Evolutionary conservation across 2,329 filamentous ascomycete genomes (phyloP), one percentile per base, ranked within the genome.

Genomic region (Aphanocladium album): DNA sequence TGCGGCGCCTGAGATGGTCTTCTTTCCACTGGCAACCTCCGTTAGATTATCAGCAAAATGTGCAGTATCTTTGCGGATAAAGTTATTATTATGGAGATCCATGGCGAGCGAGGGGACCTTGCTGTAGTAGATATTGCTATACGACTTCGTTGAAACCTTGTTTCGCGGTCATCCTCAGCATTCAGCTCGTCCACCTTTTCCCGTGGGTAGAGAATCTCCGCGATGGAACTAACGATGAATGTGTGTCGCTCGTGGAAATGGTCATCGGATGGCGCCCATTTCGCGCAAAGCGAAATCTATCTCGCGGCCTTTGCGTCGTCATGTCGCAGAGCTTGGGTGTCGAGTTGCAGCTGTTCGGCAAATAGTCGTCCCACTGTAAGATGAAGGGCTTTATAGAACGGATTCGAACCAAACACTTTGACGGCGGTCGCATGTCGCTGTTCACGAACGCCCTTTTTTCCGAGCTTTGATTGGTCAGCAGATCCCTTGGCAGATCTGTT

Each of bases 241-340:
- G 84, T 86, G 63, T 84, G 79, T 63, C 79, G 79, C 69, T 87
- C 84, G 64, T 86, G 83, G 64, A 83, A 83, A 41, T 74, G 76
- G 37, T 78, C 77, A 19, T 79, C 75, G 0, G 79, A 79, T 1
- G 84, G 84, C 1, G 83, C 81, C 84, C 84, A 87, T 63, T 87
- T 87, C 2, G 77, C 82, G 60, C 81, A 83, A 0, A 86, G 76
- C 0, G 82, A 84, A 58, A 86, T 77, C 16, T 69, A 70, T 27
- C 73, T 74, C 65, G 76, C 74, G 7, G 76, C 75, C 47, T 74
- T 72, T 17, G 71, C 66, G 33, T 79, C 73, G 11, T 69, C 67
- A 17, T 72, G 73, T 4, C 72, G 67, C 1, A 85, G 73, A 0
- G 76, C 67, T 0, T 63, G 65, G 2, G 79, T 64, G 66, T 87